These are phyloP conservation scores for Phytopythium aichiense DNA, from an alignment of 352 stramenopile genomes.

Conservation along the genomic window DNA sequence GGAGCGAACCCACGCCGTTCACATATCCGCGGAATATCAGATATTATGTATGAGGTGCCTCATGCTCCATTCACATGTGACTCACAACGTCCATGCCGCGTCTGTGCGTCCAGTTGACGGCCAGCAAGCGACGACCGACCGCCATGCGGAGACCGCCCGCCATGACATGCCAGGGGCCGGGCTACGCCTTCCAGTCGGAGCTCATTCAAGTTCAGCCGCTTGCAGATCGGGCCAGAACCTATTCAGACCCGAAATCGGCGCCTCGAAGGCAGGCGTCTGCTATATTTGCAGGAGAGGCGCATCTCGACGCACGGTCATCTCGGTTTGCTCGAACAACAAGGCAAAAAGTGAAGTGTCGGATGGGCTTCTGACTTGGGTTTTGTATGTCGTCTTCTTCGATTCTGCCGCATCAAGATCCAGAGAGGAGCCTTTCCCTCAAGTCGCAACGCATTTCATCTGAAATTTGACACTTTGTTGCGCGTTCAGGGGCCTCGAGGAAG, in stretches of 20 bases:
- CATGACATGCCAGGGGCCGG: too few species aligned
- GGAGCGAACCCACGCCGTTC: too few species aligned
- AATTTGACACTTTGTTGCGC: background rate
- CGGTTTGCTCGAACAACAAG: background rate
- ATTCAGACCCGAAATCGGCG: background rate
- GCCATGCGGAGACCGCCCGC: too few species aligned
- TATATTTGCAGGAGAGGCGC: background rate
- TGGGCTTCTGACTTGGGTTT: background rate
- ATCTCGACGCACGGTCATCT: background rate
- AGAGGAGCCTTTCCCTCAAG: background rate
- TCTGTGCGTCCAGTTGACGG: too few species aligned
- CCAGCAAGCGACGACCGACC: too few species aligned
- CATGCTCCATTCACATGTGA: too few species aligned
- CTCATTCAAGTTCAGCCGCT: background rate
- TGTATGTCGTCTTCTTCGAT: background rate
- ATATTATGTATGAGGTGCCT: background rate
- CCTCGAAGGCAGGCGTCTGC: background rate
- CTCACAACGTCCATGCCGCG: too few species aligned
- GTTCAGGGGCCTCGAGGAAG: background rate
- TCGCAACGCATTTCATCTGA: background rate
- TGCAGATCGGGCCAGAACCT: background rate
- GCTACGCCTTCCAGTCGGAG: background rate
- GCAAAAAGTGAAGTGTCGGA: background rate
- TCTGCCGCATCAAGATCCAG: background rate
- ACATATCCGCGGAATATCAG: background rate